Evolutionary conservation across 2,329 filamentous ascomycete species (phyloP).

Genomic region (Curvularia eragrostidis): DNA sequence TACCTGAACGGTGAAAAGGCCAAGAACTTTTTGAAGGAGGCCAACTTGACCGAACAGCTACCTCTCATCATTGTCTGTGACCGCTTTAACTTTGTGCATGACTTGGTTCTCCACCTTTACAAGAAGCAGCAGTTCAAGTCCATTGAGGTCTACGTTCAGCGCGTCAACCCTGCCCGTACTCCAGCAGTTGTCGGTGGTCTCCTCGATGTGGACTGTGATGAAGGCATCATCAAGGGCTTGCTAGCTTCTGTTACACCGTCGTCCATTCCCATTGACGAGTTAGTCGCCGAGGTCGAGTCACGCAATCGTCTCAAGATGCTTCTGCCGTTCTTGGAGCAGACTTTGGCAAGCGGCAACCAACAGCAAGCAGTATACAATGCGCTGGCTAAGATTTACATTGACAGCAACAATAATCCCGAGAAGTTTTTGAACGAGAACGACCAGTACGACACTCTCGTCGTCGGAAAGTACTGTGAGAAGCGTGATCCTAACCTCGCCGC

Average conservation of each 20-base stretch:
- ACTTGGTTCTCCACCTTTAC: constrained; percentile 94
- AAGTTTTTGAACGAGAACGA: constrained; percentile 98
- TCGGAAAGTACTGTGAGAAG: constrained; percentile 99
- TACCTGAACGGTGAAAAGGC: constrained; percentile 92
- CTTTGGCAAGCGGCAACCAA: constrained; percentile 86
- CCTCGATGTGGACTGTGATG: constrained; percentile 96
- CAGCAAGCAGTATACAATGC: constrained; percentile 98
- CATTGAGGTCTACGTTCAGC: constrained; percentile 97
- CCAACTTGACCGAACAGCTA: constrained; percentile 87
- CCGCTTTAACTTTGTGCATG: constrained; percentile 98
- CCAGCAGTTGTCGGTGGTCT: constrained; percentile 92
- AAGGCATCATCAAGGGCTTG: constrained; percentile 92
- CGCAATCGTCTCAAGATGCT: constrained; percentile 95
- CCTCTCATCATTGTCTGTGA: constrained; percentile 98
- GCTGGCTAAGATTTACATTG: constrained; percentile 98
- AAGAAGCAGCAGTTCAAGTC: constrained; percentile 99
- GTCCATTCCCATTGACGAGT: constrained; percentile 89
- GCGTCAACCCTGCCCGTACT: constrained; percentile 89
- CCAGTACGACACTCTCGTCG: constrained; percentile 87
- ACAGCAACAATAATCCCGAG: constrained; percentile 97
- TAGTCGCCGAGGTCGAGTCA: constrained; percentile 92
- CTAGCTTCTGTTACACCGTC: constrained; percentile 82
- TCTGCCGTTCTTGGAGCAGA: constrained; percentile 93
- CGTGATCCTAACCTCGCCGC: constrained; percentile 94
- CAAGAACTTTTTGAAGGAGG: constrained; percentile 99